Conservation (phyloP, 495 filamentous ascomycete genomes). For the Darksidea phi region DNA sequence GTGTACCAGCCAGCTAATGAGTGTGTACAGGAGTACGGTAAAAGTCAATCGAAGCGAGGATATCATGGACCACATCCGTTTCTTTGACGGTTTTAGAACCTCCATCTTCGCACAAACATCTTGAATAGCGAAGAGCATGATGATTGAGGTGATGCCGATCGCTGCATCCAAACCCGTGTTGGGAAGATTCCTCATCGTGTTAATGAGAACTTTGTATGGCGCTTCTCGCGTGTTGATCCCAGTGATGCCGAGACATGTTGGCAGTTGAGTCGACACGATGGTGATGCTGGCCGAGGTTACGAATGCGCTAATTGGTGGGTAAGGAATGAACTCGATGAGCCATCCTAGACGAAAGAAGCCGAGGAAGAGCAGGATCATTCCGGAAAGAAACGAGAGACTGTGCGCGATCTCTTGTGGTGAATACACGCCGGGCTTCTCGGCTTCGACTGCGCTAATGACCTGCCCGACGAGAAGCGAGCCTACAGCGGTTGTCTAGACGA, state of each 20-base stretch:
- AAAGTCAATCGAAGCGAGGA: slow-evolving; percentile 13
- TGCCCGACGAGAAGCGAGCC: slow-evolving; percentile 18
- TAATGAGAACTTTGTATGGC: slow-evolving; percentile 10
- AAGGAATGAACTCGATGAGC: slow-evolving; percentile 22
- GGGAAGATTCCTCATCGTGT: not conserved
- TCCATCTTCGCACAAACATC: slow-evolving; percentile 6
- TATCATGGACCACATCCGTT: slow-evolving; percentile 11
- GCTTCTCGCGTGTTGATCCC: slow-evolving; percentile 16
- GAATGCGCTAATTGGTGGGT: slow-evolving; percentile 18
- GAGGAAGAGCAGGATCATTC: slow-evolving; percentile 14
- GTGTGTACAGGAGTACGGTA: slow-evolving; percentile 15
- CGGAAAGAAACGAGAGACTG: slow-evolving; percentile 11
- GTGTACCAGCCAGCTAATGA: slow-evolving; percentile 20
- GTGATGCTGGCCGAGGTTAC: slow-evolving; percentile 22
- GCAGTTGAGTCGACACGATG: slow-evolving; percentile 14
- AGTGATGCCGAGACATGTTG: slow-evolving; percentile 14
- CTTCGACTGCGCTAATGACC: slow-evolving; percentile 10
- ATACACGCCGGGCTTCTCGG: slow-evolving; percentile 11
- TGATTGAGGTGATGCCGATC: slow-evolving; percentile 16
- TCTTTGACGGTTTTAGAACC: slow-evolving; percentile 6
- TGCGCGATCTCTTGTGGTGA: slow-evolving; percentile 16
- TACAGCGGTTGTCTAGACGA: slow-evolving; percentile 15
- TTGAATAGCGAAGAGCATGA: slow-evolving; percentile 6
- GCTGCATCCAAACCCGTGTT: slow-evolving; percentile 4
- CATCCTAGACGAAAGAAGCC: slow-evolving; percentile 21